These are phyloP conservation scores for Yamadazyma trypodendri DNA, from an alignment of 1,139 yeast species.

Conservation along the genomic window DNA sequence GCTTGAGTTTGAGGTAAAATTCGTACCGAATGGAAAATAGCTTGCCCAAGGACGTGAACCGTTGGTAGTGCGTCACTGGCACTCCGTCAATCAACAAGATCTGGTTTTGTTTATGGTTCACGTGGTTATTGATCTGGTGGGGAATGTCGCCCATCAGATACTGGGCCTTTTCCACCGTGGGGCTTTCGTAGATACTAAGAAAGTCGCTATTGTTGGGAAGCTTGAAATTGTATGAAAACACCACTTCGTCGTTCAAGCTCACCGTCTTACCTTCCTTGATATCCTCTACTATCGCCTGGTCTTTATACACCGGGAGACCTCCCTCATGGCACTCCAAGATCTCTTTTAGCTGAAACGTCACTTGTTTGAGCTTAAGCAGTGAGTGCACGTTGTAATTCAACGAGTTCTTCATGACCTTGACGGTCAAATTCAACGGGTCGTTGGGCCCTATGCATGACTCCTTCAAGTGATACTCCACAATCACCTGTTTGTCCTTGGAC, in stretches of 20 bases:
- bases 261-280: constrained; percentile 23
- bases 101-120: constrained; percentile 13
- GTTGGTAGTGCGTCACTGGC: constrained; percentile 45
- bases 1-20: constrained; percentile 46
- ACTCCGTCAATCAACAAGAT: constrained; percentile 35
- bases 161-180: neutral
- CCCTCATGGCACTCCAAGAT: constrained; percentile 49
- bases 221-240: constrained; percentile 25
- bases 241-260: constrained; percentile 30
- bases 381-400: constrained; percentile 32
- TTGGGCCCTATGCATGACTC: constrained; percentile 51
- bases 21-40: constrained; percentile 56
- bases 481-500: constrained; percentile 41
- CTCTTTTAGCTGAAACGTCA: constrained; percentile 52
- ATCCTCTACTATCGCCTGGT: constrained; percentile 30
- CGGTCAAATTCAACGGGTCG: constrained; percentile 40
- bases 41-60: constrained; percentile 50
- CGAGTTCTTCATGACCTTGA: constrained; percentile 39
- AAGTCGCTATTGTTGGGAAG: constrained; percentile 42
- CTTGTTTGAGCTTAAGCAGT: constrained; percentile 42
- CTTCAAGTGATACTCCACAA: constrained; percentile 44
- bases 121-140: constrained; percentile 12
- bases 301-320: constrained; percentile 41
- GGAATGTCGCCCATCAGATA: constrained; percentile 6
- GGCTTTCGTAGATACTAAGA: constrained; percentile 24